Conservation (phyloP, 306 rosid species). For the Cercis canadensis region DNA sequence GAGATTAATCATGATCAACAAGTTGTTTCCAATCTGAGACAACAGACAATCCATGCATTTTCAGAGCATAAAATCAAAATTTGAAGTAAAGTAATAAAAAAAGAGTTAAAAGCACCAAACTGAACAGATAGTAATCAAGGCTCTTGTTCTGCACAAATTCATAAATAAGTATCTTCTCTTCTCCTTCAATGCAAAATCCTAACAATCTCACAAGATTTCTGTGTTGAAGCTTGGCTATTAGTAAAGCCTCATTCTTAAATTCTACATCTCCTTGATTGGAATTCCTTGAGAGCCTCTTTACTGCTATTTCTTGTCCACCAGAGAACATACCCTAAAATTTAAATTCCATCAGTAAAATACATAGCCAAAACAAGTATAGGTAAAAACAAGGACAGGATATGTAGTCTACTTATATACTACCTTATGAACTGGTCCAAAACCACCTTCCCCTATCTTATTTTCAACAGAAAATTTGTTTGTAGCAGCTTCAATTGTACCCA, state of each 20-base stretch:
- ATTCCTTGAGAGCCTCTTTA: conserved; percentile 38
- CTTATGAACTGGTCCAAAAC: background rate
- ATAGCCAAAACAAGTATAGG: no score
- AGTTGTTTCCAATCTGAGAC: no score
- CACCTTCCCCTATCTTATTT: background rate
- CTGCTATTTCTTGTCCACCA: conserved; percentile 41
- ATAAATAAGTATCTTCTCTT: background rate
- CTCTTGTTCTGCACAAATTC: background rate
- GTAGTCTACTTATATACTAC: background rate
- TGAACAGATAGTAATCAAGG: background rate
- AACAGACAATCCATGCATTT: background rate
- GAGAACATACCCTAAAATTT: conserved; percentile 27
- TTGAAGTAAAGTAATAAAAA: background rate
- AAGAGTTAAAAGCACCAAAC: background rate
- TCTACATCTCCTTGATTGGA: conserved; percentile 41
- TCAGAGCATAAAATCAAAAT: background rate
- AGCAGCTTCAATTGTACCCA: background rate
- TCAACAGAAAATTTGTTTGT: background rate
- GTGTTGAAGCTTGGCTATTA: conserved; percentile 4
- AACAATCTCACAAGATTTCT: background rate
- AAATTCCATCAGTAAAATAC: background rate
- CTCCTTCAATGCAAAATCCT: background rate
- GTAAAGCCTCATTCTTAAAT: conserved; percentile 1
- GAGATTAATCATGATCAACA: no score
- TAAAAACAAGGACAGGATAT: no score